Base-by-base conservation (phyloP, 169 alveolate genomes). In the Plasmodium gallinaceum region DNA sequence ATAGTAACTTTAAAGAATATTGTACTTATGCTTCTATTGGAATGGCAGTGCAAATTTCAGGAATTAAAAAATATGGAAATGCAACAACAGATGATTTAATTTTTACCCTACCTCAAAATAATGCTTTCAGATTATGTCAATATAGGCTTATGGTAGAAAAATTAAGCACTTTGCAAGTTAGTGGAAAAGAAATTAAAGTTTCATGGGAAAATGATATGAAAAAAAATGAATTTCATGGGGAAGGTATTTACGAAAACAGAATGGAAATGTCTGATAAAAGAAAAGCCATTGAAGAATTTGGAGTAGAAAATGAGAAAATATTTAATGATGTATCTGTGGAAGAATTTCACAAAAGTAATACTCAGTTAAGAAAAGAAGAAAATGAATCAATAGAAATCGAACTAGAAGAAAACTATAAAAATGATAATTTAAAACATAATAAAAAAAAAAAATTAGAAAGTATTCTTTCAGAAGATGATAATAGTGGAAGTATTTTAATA, bases 91-190 rank as follows among this genome's bases (percentile, higher is more conserved):
- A 93, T 73, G 97, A 94, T 68, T 45, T 92, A 18, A 75, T 94
- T n/a, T 68, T 93, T 86, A 72, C 88, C 37, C 62, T 94, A 45
- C 94, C 97, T 46, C 95, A 93, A 85, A 94, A 93, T 61, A 90
- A 92, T 39, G 97, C 97, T 12, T 94, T 93, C 65, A 70, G 97
- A 52, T 71, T 94, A 57, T 83, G 95, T 18, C 95, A 93, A 68
- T 94, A 94, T 51, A 93, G 97, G 48, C 78, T 74, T 26, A 92
- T 93, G 87, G 74, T 94, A 2, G 93, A 91, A 92, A 74, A 76
- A 39, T 86, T 94, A 45, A 39, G 88, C 32, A 88, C 94, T 10
- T 72, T 83, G 26, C 97, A 94, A 80, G 75, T 89, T 12, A 83
- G 83, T 61, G 97, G 97, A 14, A 93, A 93, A 20, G 94, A 87